These are phyloP conservation scores for Jatropha podagrica DNA, from an alignment of 441 rosid genomes.

Conservation along the genomic window DNA sequence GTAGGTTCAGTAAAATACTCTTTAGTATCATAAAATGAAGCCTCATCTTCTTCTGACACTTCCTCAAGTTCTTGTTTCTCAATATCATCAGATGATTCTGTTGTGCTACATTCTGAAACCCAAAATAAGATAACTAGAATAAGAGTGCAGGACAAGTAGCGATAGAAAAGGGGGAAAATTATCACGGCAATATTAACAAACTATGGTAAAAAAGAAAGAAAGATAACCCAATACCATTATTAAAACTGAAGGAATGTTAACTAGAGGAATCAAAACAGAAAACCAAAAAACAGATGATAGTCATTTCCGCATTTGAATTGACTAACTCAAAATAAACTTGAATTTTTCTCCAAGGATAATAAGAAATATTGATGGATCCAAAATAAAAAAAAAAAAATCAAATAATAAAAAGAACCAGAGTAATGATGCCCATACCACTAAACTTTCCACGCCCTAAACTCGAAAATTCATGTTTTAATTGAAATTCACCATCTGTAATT, in stretches of 20 bases:
- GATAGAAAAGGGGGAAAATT: neutral
- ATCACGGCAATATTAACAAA: neutral
- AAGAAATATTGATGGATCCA: neutral
- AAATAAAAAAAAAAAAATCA: neutral
- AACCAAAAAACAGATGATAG: neutral
- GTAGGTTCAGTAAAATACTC: constrained; percentile 61
- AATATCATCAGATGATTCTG: constrained; percentile 87
- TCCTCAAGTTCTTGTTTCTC: constrained; percentile 87
- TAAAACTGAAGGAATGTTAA: neutral
- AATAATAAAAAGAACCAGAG: neutral
- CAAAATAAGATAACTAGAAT: constrained; percentile 23
- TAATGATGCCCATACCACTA: constrained; percentile 50
- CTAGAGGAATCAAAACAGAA: neutral
- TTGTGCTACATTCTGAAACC: constrained; percentile 87
- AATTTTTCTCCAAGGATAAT: neutral
- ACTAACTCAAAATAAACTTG: neutral
- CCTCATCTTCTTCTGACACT: constrained; percentile 70
- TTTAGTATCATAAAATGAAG: constrained; percentile 65
- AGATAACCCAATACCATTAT: neutral
- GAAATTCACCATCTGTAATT: constrained; percentile 62
- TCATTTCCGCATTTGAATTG: neutral
- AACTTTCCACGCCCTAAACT: constrained; percentile 65
- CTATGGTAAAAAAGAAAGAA: neutral
- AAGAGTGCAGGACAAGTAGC: constrained; percentile 18
- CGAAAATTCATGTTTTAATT: constrained; percentile 64